A percentile compares a stretch with the other conserved stretches of the same genome.
Conservation (phyloP, 2,329 filamentous ascomycete genomes). For the Clarireedia monteithiana region DNA sequence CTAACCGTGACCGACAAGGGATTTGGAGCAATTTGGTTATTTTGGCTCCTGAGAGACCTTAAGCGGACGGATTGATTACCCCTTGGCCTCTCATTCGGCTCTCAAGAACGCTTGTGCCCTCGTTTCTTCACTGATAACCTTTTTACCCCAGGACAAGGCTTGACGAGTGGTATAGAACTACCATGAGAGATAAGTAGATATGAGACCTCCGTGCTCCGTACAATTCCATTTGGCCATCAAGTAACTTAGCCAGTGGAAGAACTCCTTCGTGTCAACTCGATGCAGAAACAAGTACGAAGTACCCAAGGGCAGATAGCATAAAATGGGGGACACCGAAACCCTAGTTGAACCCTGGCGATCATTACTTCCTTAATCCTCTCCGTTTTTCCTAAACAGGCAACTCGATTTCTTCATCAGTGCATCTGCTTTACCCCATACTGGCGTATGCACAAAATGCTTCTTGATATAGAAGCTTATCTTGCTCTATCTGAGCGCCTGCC, state of each 20-base stretch:
- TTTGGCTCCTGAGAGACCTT: not conserved
- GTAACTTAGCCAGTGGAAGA: not conserved
- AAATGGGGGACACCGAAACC: not conserved
- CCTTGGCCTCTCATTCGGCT: slow-evolving; percentile 7
- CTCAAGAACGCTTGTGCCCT: not conserved
- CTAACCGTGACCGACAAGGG: slow-evolving; percentile 8
- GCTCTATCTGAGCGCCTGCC: not conserved
- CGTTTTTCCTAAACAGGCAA: not conserved
- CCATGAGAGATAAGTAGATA: not conserved
- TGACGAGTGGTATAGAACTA: not conserved
- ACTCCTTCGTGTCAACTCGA: not conserved
- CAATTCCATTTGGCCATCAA: not conserved
- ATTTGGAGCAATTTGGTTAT: not conserved
- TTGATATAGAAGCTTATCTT: not conserved
- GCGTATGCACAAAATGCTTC: not conserved
- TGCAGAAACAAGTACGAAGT: too few species aligned
- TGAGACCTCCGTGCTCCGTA: not conserved
- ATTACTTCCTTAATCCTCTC: slow-evolving; percentile 3
- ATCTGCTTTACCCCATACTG: not conserved
- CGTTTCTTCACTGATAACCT: slow-evolving; percentile 1
- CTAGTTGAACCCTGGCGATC: not conserved
- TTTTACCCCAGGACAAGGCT: too few species aligned
- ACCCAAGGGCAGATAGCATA: not conserved
- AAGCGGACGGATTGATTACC: slow-evolving; percentile 1
- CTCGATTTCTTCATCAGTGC: not conserved